Evolutionary conservation across 2,329 filamentous ascomycete genomes (phyloP).

Genomic region (Plenodomus lindquistii): DNA sequence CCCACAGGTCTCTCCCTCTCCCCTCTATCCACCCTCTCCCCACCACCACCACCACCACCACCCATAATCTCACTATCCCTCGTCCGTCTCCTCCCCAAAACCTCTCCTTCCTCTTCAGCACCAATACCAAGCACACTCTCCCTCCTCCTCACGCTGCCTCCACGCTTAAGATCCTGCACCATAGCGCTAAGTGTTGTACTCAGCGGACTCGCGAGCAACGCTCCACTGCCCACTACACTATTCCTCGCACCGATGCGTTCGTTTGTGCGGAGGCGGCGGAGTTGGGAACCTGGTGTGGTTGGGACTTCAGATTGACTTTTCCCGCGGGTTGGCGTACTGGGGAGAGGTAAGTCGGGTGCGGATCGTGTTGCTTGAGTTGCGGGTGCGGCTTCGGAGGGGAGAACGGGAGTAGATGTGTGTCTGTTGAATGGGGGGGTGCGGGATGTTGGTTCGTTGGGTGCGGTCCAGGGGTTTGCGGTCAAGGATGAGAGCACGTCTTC

Average conservation of each 20-base stretch:
- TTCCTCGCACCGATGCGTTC: conserved; percentile 47
- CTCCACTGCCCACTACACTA: conserved; percentile 53
- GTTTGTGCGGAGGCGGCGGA: conserved; percentile 33
- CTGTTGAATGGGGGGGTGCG: conserved; percentile 15
- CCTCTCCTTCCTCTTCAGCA: conserved; percentile 19
- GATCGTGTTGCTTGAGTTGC: conserved; percentile 15
- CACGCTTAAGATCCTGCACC: conserved; percentile 66
- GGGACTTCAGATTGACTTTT: conserved; percentile 19
- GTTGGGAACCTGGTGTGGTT: conserved; percentile 20
- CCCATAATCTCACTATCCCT: neutral
- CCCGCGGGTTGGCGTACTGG: conserved; percentile 11
- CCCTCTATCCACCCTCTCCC: neutral
- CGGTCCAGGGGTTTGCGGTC: conserved; percentile 36
- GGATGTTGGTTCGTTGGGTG: conserved; percentile 6
- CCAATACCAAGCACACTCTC: conserved; percentile 29
- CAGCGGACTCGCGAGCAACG: conserved; percentile 64
- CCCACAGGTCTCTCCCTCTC: neutral
- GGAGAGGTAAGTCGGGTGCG: conserved; percentile 18
- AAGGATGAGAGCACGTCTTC: conserved; percentile 25
- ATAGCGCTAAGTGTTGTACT: conserved; percentile 64
- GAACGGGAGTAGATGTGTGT: conserved; percentile 35
- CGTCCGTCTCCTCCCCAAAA: conserved; percentile 28
- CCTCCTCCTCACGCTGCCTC: conserved; percentile 43
- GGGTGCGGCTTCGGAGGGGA: conserved; percentile 32
- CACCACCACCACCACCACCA: conserved; percentile 6